Evolutionary conservation across 2,329 filamentous ascomycete genomes (phyloP).

Genomic region (Cladophialophora carrionii): DNA sequence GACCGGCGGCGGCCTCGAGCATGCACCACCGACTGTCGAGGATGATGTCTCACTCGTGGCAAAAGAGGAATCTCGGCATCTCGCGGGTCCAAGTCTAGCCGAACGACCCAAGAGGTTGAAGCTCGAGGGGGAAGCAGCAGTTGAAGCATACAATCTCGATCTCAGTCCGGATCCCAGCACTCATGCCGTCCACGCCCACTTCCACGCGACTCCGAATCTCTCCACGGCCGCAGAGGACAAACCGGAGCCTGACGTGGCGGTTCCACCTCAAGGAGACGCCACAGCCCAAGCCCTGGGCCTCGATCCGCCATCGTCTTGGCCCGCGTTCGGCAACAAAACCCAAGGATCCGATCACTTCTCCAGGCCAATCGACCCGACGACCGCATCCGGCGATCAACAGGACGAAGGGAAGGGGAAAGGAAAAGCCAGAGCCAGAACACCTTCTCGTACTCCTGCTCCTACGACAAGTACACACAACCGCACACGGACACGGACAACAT

Average conservation of each 20-base stretch:
- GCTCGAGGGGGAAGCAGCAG: neutral
- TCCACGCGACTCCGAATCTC: neutral
- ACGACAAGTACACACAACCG: too few species aligned
- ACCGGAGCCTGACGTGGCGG: neutral
- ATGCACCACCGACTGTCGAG: neutral
- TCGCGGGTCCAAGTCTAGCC: neutral
- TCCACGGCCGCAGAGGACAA: neutral
- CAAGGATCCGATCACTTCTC: neutral
- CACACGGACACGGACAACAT: constrained; percentile 4
- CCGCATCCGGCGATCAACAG: neutral
- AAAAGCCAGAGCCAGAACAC: neutral
- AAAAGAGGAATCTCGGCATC: neutral
- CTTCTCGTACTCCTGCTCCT: too few species aligned
- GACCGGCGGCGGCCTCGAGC: neutral
- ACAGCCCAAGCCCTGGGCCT: neutral
- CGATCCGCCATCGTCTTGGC: neutral
- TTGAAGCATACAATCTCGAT: neutral
- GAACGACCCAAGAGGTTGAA: constrained; percentile 9
- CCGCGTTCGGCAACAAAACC: neutral
- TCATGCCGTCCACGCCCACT: neutral
- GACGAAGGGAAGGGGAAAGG: constrained; percentile 5
- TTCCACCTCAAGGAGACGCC: neutral
- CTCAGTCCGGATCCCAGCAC: neutral
- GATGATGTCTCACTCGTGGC: neutral
- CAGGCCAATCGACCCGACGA: too few species aligned